Percentiles rank a stretch among this genome's conserved stretches.
Evolutionary conservation across 1,284 basidiomycete species (phyloP).

Genomic region (Sporisorium graminicola): DNA sequence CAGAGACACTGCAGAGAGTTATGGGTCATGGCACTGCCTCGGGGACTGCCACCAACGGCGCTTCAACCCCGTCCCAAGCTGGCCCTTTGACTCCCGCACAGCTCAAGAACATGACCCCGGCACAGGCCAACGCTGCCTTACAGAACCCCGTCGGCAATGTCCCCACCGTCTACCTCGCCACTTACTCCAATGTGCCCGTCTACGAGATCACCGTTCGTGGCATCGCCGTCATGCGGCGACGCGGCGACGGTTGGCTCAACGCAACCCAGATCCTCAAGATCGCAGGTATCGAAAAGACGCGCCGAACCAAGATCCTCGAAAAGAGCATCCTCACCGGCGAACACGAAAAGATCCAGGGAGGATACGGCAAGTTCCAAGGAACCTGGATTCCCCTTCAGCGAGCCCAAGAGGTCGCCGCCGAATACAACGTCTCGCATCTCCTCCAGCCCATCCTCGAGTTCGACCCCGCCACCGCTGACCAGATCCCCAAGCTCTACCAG

Average conservation of each 20-base stretch:
- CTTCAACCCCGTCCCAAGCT: slow-evolving; percentile 23
- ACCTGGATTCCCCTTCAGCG: slow-evolving; percentile 78
- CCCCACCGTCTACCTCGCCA: slow-evolving; percentile 67
- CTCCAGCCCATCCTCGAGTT: slow-evolving; percentile 67
- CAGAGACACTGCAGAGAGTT: slow-evolving; percentile 45
- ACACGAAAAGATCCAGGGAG: slow-evolving; percentile 99
- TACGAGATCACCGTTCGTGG: slow-evolving; percentile 80
- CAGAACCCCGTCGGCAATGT: slow-evolving; percentile 48
- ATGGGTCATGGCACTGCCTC: slow-evolving; percentile 36
- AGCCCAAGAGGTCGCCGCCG: slow-evolving; percentile 65
- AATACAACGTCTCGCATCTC: slow-evolving; percentile 67
- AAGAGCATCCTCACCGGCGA: slow-evolving; percentile 95
- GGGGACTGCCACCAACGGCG: slow-evolving; percentile 30
- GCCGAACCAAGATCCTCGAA: slow-evolving; percentile 96
- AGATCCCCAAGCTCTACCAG: slow-evolving; percentile 58
- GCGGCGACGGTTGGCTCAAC: slow-evolving; percentile 90
- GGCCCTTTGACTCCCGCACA: slow-evolving; percentile 45
- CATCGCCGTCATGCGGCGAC: slow-evolving; percentile 96
- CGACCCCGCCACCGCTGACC: slow-evolving; percentile 61
- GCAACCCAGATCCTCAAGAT: slow-evolving; percentile 99
- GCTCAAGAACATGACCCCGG: slow-evolving; percentile 53
- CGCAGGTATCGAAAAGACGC: slow-evolving; percentile 96
- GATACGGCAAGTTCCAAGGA: slow-evolving; percentile 99
- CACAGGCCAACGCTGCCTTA: slow-evolving; percentile 50
- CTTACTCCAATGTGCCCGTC: slow-evolving; percentile 72